A percentile compares a stretch with the other conserved stretches of the same genome.
These are phyloP conservation scores for Austroboletus novae-zelandiae DNA, from an alignment of 1,284 basidiomycete genomes.

Conservation along the genomic window DNA sequence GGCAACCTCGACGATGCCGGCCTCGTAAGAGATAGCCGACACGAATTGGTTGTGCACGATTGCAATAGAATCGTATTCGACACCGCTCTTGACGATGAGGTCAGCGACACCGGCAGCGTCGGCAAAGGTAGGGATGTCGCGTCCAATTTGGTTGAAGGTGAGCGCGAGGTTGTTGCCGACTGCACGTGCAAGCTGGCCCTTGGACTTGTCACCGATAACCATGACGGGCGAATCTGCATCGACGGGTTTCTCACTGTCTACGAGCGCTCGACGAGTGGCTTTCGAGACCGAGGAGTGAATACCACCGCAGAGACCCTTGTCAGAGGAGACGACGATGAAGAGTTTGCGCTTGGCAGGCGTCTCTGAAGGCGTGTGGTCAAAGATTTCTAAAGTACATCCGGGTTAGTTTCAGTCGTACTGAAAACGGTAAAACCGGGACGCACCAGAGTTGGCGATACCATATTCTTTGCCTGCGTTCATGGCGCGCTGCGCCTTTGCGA, in stretches of 20 bases:
- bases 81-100: constrained; percentile 83
- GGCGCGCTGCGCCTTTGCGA: constrained; percentile 92
- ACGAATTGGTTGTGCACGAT: constrained; percentile 97
- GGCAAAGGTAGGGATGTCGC: constrained; percentile 95
- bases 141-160: constrained; percentile 97
- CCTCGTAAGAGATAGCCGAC: constrained; percentile 92
- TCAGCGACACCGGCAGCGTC: constrained; percentile 95
- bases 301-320: constrained; percentile 99
- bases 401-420: background rate
- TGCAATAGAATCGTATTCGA: constrained; percentile 86
- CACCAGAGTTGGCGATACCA: constrained; percentile 91
- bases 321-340: constrained; percentile 92
- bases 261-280: constrained; percentile 71
- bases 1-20: constrained; percentile 74
- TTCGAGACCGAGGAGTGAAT: constrained; percentile 98
- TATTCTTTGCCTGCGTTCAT: constrained; percentile 95
- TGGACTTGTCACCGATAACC: constrained; percentile 97
- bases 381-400: constrained; percentile 63
- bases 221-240: constrained; percentile 71
- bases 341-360: constrained; percentile 71
- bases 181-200: constrained; percentile 82
- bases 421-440: constrained; percentile 29
- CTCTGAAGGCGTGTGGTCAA: constrained; percentile 68
- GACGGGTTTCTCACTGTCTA: constrained; percentile 50
- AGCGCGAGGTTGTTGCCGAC: constrained; percentile 71